Evolutionary conservation across 2,329 filamentous ascomycete genomes (phyloP).

Genomic region (Hymenoscyphus linearis): DNA sequence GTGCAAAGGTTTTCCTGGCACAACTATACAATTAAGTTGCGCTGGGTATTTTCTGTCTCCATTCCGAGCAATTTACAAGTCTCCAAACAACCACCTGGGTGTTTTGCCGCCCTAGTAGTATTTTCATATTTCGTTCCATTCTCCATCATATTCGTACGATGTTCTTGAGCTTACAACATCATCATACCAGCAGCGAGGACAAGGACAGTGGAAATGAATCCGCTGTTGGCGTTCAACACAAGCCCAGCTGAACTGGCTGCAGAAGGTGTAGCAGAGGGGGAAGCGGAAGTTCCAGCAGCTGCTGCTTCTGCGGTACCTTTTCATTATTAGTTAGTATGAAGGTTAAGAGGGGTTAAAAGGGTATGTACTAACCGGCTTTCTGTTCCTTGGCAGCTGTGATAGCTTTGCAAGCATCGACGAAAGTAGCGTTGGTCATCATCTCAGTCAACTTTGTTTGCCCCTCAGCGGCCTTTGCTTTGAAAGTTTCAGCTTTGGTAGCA

Average conservation of each 20-base stretch:
- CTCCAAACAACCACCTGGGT: not conserved
- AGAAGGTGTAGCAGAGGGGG: slow-evolving; percentile 9
- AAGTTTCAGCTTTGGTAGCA: slow-evolving; percentile 32
- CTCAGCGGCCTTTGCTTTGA: slow-evolving; percentile 31
- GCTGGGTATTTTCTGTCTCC: not conserved
- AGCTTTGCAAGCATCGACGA: slow-evolving; percentile 19
- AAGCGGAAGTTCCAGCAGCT: slow-evolving; percentile 10
- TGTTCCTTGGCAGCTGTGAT: slow-evolving; percentile 7
- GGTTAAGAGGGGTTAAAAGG: not conserved
- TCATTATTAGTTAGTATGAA: slow-evolving; percentile 3
- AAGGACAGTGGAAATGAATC: slow-evolving; percentile 16
- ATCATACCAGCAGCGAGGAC: slow-evolving; percentile 19
- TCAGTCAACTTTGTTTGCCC: slow-evolving; percentile 29
- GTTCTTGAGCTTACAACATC: slow-evolving; percentile 15
- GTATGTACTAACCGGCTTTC: slow-evolving; percentile 10
- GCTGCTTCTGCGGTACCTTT: slow-evolving; percentile 9
- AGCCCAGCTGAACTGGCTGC: slow-evolving; percentile 12
- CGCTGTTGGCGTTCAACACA: slow-evolving; percentile 14
- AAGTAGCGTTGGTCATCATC: slow-evolving; percentile 34
- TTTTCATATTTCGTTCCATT: not conserved
- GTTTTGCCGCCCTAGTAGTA: not conserved
- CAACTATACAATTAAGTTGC: slow-evolving; percentile 2
- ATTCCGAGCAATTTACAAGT: not conserved
- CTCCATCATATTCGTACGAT: not conserved
- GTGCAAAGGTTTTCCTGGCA: not conserved